A percentile compares a stretch with the other conserved stretches of the same genome.
Conservation (phyloP, 805 yeast species). For the Lipomyces lipofer region DNA sequence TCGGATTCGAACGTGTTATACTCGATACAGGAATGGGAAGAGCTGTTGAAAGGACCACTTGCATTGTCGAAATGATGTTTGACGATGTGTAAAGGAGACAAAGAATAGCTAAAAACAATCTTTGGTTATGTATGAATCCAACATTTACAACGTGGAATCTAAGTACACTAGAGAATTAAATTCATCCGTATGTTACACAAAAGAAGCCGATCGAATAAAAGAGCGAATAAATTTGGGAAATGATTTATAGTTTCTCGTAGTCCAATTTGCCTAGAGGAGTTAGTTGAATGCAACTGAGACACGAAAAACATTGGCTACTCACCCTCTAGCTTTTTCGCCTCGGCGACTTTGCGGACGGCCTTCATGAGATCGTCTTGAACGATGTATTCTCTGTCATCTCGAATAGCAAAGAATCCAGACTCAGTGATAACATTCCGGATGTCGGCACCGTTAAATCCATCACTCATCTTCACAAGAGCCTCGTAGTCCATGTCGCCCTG, state of each 20-base stretch:
- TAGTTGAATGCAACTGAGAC: too few species aligned
- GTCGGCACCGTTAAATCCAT: constrained; percentile 98
- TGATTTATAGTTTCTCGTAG: constrained; percentile 84
- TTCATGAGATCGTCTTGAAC: constrained; percentile 92
- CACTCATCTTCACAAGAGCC: constrained; percentile 90
- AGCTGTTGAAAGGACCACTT: not conserved
- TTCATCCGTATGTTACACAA: too few species aligned
- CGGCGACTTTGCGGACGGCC: constrained; percentile 97
- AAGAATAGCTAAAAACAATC: too few species aligned
- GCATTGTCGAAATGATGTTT: too few species aligned
- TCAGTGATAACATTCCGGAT: constrained; percentile 96
- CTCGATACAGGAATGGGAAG: not conserved
- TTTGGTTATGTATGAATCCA: too few species aligned
- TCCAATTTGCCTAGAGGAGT: too few species aligned
- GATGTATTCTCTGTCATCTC: constrained; percentile 96
- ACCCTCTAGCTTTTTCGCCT: constrained; percentile 95
- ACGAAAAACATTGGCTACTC: too few species aligned
- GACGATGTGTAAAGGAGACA: too few species aligned
- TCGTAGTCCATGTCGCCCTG: constrained; percentile 97
- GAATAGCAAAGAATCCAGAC: constrained; percentile 96
- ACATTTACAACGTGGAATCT: too few species aligned
- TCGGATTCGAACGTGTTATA: not conserved
- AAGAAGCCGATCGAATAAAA: too few species aligned
- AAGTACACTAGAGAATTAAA: too few species aligned
- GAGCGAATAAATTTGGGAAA: too few species aligned